Base-by-base conservation (phyloP, 2,329 filamentous ascomycete genomes). In the Penicillium sp. region DNA sequence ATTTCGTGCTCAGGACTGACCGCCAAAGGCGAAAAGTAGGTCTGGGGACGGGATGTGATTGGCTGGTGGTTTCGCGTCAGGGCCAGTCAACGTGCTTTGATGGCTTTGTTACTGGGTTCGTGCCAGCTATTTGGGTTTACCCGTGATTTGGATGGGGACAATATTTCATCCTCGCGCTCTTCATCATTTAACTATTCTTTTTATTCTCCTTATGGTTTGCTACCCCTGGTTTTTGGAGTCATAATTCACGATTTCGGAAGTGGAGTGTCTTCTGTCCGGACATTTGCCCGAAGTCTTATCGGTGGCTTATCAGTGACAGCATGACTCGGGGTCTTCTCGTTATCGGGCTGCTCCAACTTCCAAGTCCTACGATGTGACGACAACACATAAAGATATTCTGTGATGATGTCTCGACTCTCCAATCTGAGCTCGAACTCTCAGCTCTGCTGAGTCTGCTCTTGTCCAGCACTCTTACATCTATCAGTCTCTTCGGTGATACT, bases 1-100 rank as follows among this genome's bases (percentile, higher is more conserved):
- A 49, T 49, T 40, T 40, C 47, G 37, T 35, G 6, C 30, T 40
- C 4, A 12, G 18, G 30, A 14, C 18, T 33, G 33, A 36, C 29
- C 46, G 47, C 30, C 41, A 46, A 7, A 49, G 41, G 36, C 10
- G 35, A 22, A 25, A 38, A 29, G 27, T n/a, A 38, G 11, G 37
- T 10, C 9, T 18, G 40, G 33, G 39, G 34, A 9, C 12, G 28
- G 31, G 19, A 22, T 29, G 8, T 35, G 33, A 35, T 35, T 35
- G 33, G 33, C 8, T 14, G 33, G 3, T 2, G 10, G 14, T 9
- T 16, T 35, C 10, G 33, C 9, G 33, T 35, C n/a, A 14, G 14
- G 18, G 33, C 33, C 13, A 18, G 33, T n/a, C 14, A 31, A 31
- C 14, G 18, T 9, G 14, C 31, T 35, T n/a, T 16, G 14, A 14